Evolutionary conservation across 768 basidiomycete species (phyloP).

Genomic region (Gloeopeniophorella convolvens): DNA sequence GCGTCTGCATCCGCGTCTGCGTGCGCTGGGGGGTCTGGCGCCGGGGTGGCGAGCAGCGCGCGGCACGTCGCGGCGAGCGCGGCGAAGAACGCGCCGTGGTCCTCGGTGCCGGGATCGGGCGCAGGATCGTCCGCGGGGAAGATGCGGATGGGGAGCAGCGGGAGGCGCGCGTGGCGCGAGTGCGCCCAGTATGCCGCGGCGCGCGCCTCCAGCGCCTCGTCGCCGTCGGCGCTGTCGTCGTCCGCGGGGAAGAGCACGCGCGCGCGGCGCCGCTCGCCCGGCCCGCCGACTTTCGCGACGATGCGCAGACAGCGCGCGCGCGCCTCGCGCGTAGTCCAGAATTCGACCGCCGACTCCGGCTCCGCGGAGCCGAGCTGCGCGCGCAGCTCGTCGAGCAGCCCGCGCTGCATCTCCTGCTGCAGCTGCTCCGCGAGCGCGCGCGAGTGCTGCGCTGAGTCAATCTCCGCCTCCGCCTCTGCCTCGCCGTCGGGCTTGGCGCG

Average conservation of each 20-base stretch:
- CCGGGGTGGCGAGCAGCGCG: conserved; percentile 41
- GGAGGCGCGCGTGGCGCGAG: conserved; percentile 51
- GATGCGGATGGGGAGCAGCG: conserved; percentile 52
- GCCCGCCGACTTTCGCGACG: conserved; percentile 73
- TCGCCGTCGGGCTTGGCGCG: conserved; percentile 14
- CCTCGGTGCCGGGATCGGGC: neutral
- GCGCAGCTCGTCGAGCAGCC: conserved; percentile 56
- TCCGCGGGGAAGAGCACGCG: conserved; percentile 48
- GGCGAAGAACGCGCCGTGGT: neutral
- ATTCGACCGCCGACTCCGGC: too few species aligned
- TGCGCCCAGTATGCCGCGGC: conserved; percentile 52
- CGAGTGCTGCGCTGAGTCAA: conserved; percentile 47
- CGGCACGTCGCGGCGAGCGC: conserved; percentile 36
- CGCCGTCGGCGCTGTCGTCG: conserved; percentile 28
- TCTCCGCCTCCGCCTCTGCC: conserved; percentile 1
- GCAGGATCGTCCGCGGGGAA: conserved; percentile 33
- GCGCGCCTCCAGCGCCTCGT: conserved; percentile 48
- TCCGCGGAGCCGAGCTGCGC: too few species aligned
- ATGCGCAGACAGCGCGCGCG: conserved; percentile 68
- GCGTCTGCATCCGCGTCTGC: neutral
- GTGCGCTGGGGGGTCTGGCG: conserved; percentile 16
- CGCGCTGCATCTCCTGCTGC: conserved; percentile 64
- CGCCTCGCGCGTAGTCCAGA: conserved; percentile 81
- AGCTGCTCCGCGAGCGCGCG: conserved; percentile 67
- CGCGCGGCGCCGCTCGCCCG: conserved; percentile 56